phyloP scores from a whole-genome alignment of 768 basidiomycete genomes.

The Lanmaoa pseudosensibilis region DNA sequence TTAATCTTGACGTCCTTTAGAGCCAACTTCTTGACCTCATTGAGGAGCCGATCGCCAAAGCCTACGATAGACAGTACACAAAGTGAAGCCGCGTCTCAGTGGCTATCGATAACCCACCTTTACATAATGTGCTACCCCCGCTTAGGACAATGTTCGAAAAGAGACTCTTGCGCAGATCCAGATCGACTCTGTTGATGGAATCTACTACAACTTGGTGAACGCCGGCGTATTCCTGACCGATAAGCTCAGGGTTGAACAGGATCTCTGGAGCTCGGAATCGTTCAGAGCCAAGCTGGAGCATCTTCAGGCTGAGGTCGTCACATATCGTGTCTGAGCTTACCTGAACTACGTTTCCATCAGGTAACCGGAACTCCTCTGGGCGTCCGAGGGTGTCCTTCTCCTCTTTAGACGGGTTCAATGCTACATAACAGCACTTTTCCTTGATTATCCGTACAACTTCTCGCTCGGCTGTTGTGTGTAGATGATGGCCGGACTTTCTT shows the following conservation, averaged over 20 bases:
- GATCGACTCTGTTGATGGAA: conserved; percentile 92
- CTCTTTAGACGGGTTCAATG: conserved; percentile 89
- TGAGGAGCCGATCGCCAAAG: conserved; percentile 93
- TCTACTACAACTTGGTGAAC: conserved; percentile 99
- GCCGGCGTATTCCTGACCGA: conserved; percentile 94
- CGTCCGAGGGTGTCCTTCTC: conserved; percentile 85
- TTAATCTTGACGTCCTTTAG: conserved; percentile 97
- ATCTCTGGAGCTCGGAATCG: conserved; percentile 97
- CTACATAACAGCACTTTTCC: conserved; percentile 97
- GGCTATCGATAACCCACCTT: conserved; percentile 53
- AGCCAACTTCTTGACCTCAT: conserved; percentile 95
- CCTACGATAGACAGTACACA: conserved; percentile 43
- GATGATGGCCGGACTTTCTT: conserved; percentile 90
- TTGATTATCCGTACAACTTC: conserved; percentile 98
- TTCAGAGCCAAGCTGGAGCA: conserved; percentile 80
- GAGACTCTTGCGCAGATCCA: conserved; percentile 92
- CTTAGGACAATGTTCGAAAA: conserved; percentile 97
- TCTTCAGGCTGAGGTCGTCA: conserved; percentile 14
- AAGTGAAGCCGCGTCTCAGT: conserved; percentile 21
- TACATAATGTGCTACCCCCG: conserved; percentile 94
- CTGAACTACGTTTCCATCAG: conserved; percentile 92
- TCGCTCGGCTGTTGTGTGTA: conserved; percentile 95
- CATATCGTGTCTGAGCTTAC: conserved; percentile 42
- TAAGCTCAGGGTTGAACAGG: conserved; percentile 94
- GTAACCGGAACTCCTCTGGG: conserved; percentile 86